Percentiles rank a stretch among this genome's conserved stretches.
Conservation (phyloP, 2,329 filamentous ascomycete genomes). For the Lecanicillium sp. region DNA sequence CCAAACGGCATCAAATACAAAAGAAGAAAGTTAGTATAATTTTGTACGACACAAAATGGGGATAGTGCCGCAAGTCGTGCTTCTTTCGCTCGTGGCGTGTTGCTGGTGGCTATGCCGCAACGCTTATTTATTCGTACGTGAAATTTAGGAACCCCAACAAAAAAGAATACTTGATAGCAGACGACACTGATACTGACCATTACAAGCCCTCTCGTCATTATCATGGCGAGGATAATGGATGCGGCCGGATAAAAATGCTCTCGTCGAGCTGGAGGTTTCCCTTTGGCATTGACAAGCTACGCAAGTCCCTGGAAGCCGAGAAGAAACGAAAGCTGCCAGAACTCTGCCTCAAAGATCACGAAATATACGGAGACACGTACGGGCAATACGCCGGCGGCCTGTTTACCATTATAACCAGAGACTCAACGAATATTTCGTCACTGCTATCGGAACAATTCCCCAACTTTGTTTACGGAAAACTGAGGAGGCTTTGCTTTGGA, state of each 20-base stretch:
- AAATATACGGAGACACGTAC: slow-evolving; percentile 3
- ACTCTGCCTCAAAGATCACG: slow-evolving; percentile 3
- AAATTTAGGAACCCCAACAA: no score
- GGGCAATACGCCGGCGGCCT: slow-evolving; percentile 4
- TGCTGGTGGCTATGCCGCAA: slow-evolving; percentile 4
- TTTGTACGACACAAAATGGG: no score
- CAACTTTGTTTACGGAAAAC: slow-evolving; percentile 1
- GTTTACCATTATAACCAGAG: slow-evolving; percentile 4
- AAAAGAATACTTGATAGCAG: no score
- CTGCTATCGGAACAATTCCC: slow-evolving; percentile 2
- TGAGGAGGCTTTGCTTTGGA: slow-evolving; percentile 4
- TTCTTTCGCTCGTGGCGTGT: neutral
- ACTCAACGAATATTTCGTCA: slow-evolving; percentile 4
- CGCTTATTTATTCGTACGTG: slow-evolving; percentile 2
- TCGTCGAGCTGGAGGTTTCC: slow-evolving; percentile 3
- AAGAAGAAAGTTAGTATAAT: no score
- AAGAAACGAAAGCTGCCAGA: neutral
- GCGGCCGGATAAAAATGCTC: slow-evolving; percentile 5
- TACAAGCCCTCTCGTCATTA: slow-evolving; percentile 4
- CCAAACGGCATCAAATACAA: no score
- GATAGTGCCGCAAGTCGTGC: no score
- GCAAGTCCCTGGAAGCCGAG: slow-evolving; percentile 1
- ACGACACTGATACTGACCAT: no score
- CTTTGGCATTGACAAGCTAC: slow-evolving; percentile 6
- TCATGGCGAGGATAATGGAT: slow-evolving; percentile 3